Conservation (phyloP, 2,329 filamentous ascomycete species). For the Celoporthe dispersa region DNA sequence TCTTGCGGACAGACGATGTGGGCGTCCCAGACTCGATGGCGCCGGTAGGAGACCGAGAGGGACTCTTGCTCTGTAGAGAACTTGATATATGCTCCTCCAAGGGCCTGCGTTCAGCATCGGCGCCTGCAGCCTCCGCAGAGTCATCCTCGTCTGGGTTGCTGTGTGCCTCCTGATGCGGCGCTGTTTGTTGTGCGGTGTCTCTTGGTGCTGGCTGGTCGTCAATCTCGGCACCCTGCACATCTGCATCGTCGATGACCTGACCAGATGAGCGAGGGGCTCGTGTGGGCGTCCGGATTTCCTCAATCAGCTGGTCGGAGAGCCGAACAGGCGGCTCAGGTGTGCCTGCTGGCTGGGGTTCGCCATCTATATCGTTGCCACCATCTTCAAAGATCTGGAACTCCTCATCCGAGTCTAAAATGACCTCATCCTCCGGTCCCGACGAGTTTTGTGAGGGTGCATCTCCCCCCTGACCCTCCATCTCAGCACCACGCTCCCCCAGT, state of each 20-base stretch:
- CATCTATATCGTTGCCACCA: slow-evolving; percentile 1
- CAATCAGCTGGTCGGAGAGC: background rate
- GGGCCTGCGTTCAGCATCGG: too few relatives aligned
- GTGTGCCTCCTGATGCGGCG: background rate
- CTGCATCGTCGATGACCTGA: background rate
- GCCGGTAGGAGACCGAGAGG: background rate
- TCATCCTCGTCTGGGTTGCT: background rate
- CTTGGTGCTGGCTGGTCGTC: background rate
- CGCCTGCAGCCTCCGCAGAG: background rate
- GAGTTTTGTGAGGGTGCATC: slow-evolving; percentile 11
- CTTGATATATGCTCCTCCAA: background rate
- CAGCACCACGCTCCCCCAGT: slow-evolving; percentile 18
- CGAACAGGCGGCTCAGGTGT: slow-evolving; percentile 34
- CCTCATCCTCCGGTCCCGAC: slow-evolving; percentile 30
- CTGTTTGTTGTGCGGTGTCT: background rate
- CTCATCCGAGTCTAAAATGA: slow-evolving; percentile 58
- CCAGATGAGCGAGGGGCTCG: background rate
- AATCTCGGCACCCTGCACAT: background rate
- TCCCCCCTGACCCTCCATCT: slow-evolving; percentile 5
- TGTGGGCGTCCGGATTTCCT: background rate
- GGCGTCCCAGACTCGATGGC: background rate
- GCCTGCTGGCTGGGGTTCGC: slow-evolving; percentile 21
- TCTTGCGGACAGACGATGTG: background rate
- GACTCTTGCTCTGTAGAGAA: background rate
- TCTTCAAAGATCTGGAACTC: slow-evolving; percentile 43